Evolutionary conservation across 257 asterid genomes (phyloP).

Genomic region (Agastache rugosa): DNA sequence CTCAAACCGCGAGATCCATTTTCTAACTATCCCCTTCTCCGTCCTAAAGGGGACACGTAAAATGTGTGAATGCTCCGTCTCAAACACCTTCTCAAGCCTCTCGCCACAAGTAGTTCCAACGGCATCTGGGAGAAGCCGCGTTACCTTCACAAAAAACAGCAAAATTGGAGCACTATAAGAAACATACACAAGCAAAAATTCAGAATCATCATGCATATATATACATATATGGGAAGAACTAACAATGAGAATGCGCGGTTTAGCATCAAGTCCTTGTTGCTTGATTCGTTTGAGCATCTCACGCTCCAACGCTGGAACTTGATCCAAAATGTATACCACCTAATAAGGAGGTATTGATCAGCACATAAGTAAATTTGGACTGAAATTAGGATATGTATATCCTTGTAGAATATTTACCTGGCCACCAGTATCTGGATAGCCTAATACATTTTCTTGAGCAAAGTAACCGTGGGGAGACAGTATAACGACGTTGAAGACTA

Average conservation of each 20-base stretch:
- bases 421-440: slow-evolving; percentile 98
- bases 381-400: too few relatives aligned
- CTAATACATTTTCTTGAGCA: slow-evolving; percentile 97
- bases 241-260: slow-evolving; percentile 87
- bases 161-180: neutral
- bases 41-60: slow-evolving; percentile 93
- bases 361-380: too few relatives aligned
- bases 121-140: slow-evolving; percentile 95
- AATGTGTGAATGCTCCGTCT: slow-evolving; percentile 87
- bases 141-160: slow-evolving; percentile 51
- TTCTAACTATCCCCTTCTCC: slow-evolving; percentile 81
- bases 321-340: slow-evolving; percentile 99
- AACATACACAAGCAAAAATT: neutral
- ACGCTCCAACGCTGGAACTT: slow-evolving; percentile 95
- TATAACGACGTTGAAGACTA: slow-evolving; percentile 94
- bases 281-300: slow-evolving; percentile 93
- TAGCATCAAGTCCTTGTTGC: slow-evolving; percentile 96
- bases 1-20: slow-evolving; percentile 98
- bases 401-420: slow-evolving; percentile 53
- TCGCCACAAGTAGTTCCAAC: slow-evolving; percentile 97
- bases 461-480: slow-evolving; percentile 98
- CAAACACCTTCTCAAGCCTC: slow-evolving; percentile 84
- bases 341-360: slow-evolving; percentile 17
- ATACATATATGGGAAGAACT: slow-evolving; percentile 26
- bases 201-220: too few relatives aligned